Base-by-base conservation (phyloP, 75 land plant genomes). In the Cupressus sempervirens region DNA sequence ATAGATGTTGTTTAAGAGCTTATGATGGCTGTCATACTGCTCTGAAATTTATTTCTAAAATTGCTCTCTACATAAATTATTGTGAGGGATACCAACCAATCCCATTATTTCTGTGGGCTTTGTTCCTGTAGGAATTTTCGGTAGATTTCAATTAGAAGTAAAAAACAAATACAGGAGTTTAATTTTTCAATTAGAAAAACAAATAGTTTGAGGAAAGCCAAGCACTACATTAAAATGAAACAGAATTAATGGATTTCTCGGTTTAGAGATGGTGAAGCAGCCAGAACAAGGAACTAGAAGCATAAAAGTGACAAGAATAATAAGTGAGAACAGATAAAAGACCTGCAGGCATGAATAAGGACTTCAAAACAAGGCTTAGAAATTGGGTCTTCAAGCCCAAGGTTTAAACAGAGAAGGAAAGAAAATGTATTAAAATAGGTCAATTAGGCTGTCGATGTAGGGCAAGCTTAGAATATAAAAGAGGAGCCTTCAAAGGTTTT, bases 41-140 rank as follows among this genome's bases (percentile, higher is more conserved):
- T 82, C 53, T 53, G n/a, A 85, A 85, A 41, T 85, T 81, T 53
- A 83, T 85, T 81, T 81, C 84, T 48, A 36, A 81, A 36, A 46
- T 85, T 34, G 41, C n/a, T 26, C 52, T 4, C 30, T 40, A 52
- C 84, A 34, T 11, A 85, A 81, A 85, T 85, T 23, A 85, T 56
- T 54, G 15, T 85, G 9, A 85, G 54, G 83, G 84, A 81, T 80
- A 58, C 34, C 29, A 53, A 40, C 67, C 32, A 84, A 6, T 81
- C 81, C 41, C 84, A 85, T 81, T 68, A 48, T 82, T 80, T 85
- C 20, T 34, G 81, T 85, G 83, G 86, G 35, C 40, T 50, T 29
- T 85, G 84, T 38, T 81, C 84, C 3, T 85, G 83, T 77, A 40
- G 65, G 41, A 84, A 85, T 85, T 81, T 43, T 83, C 84, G 87